These are phyloP conservation scores for Cardamine chenopodiifolia DNA, from an alignment of 345 rosid genomes.

Conservation along the genomic window DNA sequence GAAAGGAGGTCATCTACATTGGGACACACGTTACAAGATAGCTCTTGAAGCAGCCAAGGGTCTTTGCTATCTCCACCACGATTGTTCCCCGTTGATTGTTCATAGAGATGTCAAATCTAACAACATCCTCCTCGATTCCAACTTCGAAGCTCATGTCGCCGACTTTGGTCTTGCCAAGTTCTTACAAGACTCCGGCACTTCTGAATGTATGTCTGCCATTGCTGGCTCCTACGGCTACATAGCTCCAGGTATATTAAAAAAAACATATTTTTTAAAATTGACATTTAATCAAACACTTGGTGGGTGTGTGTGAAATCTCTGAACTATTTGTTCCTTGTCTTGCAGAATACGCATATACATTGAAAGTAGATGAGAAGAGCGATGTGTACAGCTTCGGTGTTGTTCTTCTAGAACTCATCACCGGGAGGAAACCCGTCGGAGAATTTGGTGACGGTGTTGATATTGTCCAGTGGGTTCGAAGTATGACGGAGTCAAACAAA, in stretches of 20 bases:
- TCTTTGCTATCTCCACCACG: slow-evolving; percentile 82
- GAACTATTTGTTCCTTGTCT: background rate
- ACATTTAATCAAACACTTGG: slow-evolving; percentile 10
- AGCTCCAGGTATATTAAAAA: slow-evolving; percentile 63
- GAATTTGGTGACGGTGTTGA: slow-evolving; percentile 96
- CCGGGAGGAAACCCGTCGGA: slow-evolving; percentile 84
- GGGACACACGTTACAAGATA: slow-evolving; percentile 79
- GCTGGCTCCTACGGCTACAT: slow-evolving; percentile 96
- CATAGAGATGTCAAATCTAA: slow-evolving; percentile 85
- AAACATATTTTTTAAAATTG: background rate
- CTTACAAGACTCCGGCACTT: slow-evolving; percentile 78
- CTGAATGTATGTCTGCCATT: slow-evolving; percentile 92
- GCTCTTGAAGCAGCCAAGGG: slow-evolving; percentile 86
- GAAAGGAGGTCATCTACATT: slow-evolving; percentile 81
- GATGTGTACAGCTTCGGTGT: slow-evolving; percentile 96
- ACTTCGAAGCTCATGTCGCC: slow-evolving; percentile 85
- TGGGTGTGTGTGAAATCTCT: background rate
- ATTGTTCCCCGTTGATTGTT: slow-evolving; percentile 76
- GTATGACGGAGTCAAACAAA: slow-evolving; percentile 77
- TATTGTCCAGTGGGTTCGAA: slow-evolving; percentile 91
- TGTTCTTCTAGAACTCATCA: slow-evolving; percentile 75
- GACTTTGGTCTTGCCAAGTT: slow-evolving; percentile 93
- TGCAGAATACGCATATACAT: slow-evolving; percentile 89
- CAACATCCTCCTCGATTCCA: slow-evolving; percentile 75
- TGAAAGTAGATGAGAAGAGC: slow-evolving; percentile 94